Conservation (phyloP, 2,329 filamentous ascomycete genomes). For the Leptographium radiaticola region DNA sequence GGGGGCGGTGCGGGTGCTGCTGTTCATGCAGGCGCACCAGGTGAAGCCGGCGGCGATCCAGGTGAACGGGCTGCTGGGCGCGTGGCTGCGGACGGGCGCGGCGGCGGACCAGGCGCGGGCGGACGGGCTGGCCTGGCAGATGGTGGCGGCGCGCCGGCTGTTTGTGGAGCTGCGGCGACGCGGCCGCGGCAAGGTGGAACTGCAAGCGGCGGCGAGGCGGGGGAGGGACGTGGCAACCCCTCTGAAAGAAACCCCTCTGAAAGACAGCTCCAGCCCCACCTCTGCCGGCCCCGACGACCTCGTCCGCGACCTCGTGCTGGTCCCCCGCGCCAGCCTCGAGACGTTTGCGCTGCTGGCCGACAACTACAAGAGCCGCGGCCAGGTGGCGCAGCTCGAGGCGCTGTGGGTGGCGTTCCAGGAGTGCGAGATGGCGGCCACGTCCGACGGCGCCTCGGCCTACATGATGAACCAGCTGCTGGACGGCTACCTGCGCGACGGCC, state of each 20-base stretch:
- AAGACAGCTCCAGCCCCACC: neutral
- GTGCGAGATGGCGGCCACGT: slow-evolving; percentile 46
- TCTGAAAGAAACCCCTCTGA: too few species aligned
- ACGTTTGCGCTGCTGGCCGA: slow-evolving; percentile 66
- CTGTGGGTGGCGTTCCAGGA: slow-evolving; percentile 50
- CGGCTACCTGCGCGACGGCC: slow-evolving; percentile 47
- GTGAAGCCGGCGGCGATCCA: slow-evolving; percentile 60
- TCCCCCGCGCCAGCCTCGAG: slow-evolving; percentile 55
- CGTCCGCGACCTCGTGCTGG: slow-evolving; percentile 16
- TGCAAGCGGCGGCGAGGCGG: slow-evolving; percentile 10
- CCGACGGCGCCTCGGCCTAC: slow-evolving; percentile 35
- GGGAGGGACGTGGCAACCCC: slow-evolving; percentile 2
- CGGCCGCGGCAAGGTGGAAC: slow-evolving; percentile 14
- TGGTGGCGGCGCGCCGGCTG: slow-evolving; percentile 57
- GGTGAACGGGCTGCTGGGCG: slow-evolving; percentile 69
- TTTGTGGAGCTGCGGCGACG: slow-evolving; percentile 40
- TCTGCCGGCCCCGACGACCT: slow-evolving; percentile 1
- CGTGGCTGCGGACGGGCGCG: slow-evolving; percentile 55
- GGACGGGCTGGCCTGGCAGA: slow-evolving; percentile 59
- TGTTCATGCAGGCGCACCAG: slow-evolving; percentile 59
- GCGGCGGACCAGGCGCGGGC: slow-evolving; percentile 43
- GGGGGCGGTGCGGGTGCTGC: slow-evolving; percentile 58
- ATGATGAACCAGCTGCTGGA: slow-evolving; percentile 71
- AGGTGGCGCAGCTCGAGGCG: slow-evolving; percentile 42
- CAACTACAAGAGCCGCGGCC: slow-evolving; percentile 52